Evolutionary conservation across 352 stramenopile species (phyloP).

Genomic region (Aphanomyces euteiches): DNA sequence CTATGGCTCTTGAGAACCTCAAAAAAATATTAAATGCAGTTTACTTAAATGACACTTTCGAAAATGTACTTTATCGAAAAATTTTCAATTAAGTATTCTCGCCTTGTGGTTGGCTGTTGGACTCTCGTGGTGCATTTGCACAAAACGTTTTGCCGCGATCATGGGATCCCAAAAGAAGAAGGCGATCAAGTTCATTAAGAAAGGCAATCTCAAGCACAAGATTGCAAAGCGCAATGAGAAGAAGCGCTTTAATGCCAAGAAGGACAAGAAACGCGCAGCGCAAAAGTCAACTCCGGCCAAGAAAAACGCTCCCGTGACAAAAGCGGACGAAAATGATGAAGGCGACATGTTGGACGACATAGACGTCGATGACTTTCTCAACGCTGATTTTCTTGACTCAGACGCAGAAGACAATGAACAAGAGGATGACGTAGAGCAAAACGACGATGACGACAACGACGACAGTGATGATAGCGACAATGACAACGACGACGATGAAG

Average conservation of each 20-base stretch:
- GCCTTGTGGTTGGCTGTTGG: slow-evolving; percentile 15
- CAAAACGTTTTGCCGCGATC: neutral
- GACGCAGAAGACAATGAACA: slow-evolving; percentile 14
- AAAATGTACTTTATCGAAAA: too few species aligned
- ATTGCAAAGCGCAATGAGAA: slow-evolving; percentile 83
- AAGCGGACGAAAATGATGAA: slow-evolving; percentile 42
- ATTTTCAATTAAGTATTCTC: slow-evolving; percentile 5
- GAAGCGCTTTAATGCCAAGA: slow-evolving; percentile 75
- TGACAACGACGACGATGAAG: slow-evolving; percentile 34
- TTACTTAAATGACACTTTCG: too few species aligned
- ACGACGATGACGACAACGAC: slow-evolving; percentile 10
- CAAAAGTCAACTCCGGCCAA: slow-evolving; percentile 36
- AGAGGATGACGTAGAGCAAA: neutral
- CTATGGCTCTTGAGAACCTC: too few species aligned
- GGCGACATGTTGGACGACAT: slow-evolving; percentile 83
- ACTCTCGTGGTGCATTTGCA: slow-evolving; percentile 6
- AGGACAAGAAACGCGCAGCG: slow-evolving; percentile 61
- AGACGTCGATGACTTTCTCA: slow-evolving; percentile 84
- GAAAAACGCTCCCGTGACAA: slow-evolving; percentile 26
- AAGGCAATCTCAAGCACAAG: slow-evolving; percentile 69
- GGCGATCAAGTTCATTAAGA: slow-evolving; percentile 79
- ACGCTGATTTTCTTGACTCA: slow-evolving; percentile 69
- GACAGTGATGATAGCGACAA: slow-evolving; percentile 35
- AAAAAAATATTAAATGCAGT: too few species aligned
- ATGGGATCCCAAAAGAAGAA: slow-evolving; percentile 65